Percentiles rank a stretch among this genome's conserved stretches.
phyloP scores from a whole-genome alignment of 2,329 filamentous ascomycete genomes.

The Orbilia oligospora region DNA sequence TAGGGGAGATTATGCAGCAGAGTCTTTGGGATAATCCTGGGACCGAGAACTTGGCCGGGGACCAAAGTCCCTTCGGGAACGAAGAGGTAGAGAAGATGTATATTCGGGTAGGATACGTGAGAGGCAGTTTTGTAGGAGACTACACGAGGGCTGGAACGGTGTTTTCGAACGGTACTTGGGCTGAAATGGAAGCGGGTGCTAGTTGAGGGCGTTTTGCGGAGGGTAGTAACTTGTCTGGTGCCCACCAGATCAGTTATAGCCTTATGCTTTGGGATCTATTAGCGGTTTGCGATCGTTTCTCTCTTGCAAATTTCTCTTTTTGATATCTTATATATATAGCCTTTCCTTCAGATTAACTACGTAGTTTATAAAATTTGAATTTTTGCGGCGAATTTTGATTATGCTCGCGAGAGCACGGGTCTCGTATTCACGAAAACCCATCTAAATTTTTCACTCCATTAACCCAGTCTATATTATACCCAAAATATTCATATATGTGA shows the following conservation, averaged over 20 bases:
- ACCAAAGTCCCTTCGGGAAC: constrained; percentile 25
- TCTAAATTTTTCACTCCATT: not conserved
- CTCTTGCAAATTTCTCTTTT: not conserved
- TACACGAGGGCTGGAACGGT: constrained; percentile 54
- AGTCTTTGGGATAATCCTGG: constrained; percentile 41
- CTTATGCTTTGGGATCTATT: not conserved
- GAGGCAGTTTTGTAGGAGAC: constrained; percentile 42
- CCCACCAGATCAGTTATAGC: not conserved
- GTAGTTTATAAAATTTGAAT: not conserved
- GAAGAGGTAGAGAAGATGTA: constrained; percentile 57
- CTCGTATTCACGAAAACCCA: too few relatives aligned
- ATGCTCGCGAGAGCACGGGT: too few relatives aligned
- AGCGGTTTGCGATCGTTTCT: not conserved
- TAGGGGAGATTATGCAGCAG: constrained; percentile 44
- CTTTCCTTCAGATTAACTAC: not conserved
- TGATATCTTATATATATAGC: not conserved
- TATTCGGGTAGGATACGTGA: constrained; percentile 49
- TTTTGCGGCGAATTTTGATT: not conserved
- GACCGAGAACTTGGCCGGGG: not conserved
- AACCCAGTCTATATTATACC: constrained; percentile 9
- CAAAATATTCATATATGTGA: constrained; percentile 7
- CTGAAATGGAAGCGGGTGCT: constrained; percentile 51
- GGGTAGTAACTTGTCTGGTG: not conserved
- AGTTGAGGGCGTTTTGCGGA: constrained; percentile 21
- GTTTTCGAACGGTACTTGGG: constrained; percentile 53